Evolutionary conservation across 169 alveolate genomes (phyloP).

Genomic region (Babesia bovis): DNA sequence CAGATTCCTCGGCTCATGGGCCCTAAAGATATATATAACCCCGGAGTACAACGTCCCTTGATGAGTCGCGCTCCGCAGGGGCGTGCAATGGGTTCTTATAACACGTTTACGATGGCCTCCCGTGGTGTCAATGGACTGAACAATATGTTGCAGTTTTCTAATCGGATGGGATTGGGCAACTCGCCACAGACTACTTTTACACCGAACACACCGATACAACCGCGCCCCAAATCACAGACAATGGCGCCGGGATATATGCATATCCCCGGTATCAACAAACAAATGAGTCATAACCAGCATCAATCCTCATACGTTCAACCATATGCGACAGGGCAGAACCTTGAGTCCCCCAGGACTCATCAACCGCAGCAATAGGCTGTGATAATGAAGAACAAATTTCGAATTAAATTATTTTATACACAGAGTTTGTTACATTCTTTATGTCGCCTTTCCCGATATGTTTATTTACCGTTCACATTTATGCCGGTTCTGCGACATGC

Average conservation of each 20-base stretch:
- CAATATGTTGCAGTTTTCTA: slow-evolving; percentile 9
- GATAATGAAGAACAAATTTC: too few species aligned
- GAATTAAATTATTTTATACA: too few species aligned
- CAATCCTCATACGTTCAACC: slow-evolving; percentile 1
- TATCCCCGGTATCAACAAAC: too few species aligned
- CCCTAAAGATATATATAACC: neutral
- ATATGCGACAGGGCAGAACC: neutral
- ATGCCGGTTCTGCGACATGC: neutral
- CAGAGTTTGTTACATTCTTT: too few species aligned
- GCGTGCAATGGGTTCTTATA: neutral
- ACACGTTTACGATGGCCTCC: neutral
- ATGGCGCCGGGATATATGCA: too few species aligned
- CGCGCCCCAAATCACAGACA: too few species aligned
- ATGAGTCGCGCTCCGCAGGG: slow-evolving; percentile 13
- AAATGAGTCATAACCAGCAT: too few species aligned
- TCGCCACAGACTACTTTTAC: too few species aligned
- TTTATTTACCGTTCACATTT: too few species aligned
- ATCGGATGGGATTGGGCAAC: neutral
- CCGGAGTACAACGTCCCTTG: slow-evolving; percentile 10
- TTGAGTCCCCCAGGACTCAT: neutral
- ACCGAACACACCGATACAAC: too few species aligned
- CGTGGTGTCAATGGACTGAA: neutral
- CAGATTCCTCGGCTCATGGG: neutral
- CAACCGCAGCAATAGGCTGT: slow-evolving; percentile 5
- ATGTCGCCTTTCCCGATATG: too few species aligned